A percentile compares a stretch with the other conserved stretches of the same genome.
These are phyloP conservation scores for Trichophyton benhamiae DNA, from an alignment of 2,329 filamentous ascomycete genomes.

Conservation along the genomic window DNA sequence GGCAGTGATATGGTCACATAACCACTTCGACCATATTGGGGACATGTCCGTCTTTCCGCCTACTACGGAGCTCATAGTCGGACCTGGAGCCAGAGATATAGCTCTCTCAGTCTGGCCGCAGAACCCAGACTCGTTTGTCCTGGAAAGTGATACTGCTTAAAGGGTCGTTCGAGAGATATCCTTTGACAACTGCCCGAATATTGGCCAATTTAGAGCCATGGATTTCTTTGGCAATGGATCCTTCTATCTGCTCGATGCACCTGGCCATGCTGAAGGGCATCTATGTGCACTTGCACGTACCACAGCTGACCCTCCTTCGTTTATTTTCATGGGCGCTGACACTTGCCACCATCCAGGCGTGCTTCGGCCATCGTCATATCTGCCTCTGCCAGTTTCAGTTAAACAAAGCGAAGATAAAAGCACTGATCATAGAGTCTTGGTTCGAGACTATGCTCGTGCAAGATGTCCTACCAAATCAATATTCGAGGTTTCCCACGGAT, in stretches of 20 bases:
- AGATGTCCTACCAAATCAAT: background rate
- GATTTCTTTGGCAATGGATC: conserved; percentile 23
- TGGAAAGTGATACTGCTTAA: conserved; percentile 21
- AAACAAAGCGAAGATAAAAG: background rate
- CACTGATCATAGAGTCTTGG: background rate
- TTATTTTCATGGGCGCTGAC: conserved; percentile 21
- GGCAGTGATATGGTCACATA: conserved; percentile 12
- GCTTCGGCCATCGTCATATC: conserved; percentile 20
- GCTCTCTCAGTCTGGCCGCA: conserved; percentile 39
- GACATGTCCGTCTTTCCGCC: conserved; percentile 38
- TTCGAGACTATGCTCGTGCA: background rate
- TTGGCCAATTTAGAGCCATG: conserved; percentile 18
- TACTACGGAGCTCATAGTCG: conserved; percentile 39
- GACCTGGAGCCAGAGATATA: conserved; percentile 38
- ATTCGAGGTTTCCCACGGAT: background rate
- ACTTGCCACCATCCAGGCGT: conserved; percentile 19
- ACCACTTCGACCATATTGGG: conserved; percentile 41
- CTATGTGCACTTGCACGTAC: conserved; percentile 20
- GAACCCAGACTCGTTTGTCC: conserved; percentile 24
- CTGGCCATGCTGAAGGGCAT: conserved; percentile 20
- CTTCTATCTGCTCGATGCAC: conserved; percentile 21
- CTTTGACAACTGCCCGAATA: conserved; percentile 11
- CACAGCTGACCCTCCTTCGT: conserved; percentile 15
- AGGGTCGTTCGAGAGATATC: conserved; percentile 13
- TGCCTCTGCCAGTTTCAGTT: background rate